Base-by-base conservation (phyloP, 2,329 filamentous ascomycete species). In the Metarhizium brunneum region DNA sequence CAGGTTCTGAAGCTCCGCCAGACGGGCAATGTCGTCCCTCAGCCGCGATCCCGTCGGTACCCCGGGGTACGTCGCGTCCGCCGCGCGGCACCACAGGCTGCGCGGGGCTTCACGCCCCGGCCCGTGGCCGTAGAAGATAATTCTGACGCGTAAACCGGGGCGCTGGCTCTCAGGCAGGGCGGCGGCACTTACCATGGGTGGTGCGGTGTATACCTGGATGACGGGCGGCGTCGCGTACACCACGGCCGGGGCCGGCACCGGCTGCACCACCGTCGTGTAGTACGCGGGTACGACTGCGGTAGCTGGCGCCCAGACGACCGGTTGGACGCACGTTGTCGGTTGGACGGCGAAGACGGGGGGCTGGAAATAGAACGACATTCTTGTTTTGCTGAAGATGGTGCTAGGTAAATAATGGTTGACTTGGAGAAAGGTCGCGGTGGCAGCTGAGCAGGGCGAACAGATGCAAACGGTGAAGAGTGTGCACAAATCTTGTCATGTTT, bases 311-410 rank as follows among this genome's bases (percentile, higher is more conserved):
- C 14, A 14, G 4, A 52, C 38, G 32, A 32, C 6, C 11, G 29
- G 6, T 2, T 43, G 53, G 35, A 52, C n/a, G 6, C 6, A 52
- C 16, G 8, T 29, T 8, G 10, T 48, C n/a, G 32, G 55, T 16
- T 30, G 58, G 35, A 30, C 45, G 38, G 36, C 47, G n/a, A 69
- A 63, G 43, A 66, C 53, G 25, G 65, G 63, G 13, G 62, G 58
- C 25, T 63, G 65, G 47, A 66, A 62, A 47, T 63, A 59, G 30
- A 59, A 66, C 0, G 62, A 11, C 66, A 69, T 69, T 6, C 6
- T 47, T 13, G 11, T 40, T 5, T 40, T 40, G 2, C 25, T 25
- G 25, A 25, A 25, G 25, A 25, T 25, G 25, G 25, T 25, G 25
- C 25, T 25, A 25, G 25, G 25, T 25, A 4, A 4, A 25, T 4